These are phyloP conservation scores for Globisporangium barbulae DNA, from an alignment of 352 stramenopile genomes.

Conservation along the genomic window DNA sequence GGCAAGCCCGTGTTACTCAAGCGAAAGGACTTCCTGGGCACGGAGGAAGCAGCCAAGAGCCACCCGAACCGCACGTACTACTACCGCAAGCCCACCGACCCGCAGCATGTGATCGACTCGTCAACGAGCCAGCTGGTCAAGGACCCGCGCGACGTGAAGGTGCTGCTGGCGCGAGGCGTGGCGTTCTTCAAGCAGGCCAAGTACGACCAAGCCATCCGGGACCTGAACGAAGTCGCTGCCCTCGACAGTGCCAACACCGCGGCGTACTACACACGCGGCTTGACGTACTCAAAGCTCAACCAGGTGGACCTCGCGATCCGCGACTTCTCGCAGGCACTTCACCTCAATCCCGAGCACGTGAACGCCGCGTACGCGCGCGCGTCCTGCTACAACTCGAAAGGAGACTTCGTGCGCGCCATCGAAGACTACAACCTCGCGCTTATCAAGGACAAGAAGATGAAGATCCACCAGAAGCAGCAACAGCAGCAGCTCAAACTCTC, in stretches of 20 bases:
- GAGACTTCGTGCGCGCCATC: conserved; percentile 81
- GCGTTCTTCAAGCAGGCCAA: conserved; percentile 79
- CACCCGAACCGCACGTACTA: conserved; percentile 79
- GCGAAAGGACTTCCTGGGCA: conserved; percentile 73
- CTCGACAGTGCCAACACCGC: conserved; percentile 42
- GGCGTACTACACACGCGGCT: conserved; percentile 72
- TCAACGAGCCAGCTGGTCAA: conserved; percentile 65
- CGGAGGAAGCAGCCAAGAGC: conserved; percentile 55
- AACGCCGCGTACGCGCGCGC: conserved; percentile 85
- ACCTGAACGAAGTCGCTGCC: conserved; percentile 45
- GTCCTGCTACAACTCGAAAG: conserved; percentile 85
- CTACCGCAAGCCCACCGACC: conserved; percentile 64
- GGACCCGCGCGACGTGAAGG: conserved; percentile 56
- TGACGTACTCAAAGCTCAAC: conserved; percentile 67
- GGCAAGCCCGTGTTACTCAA: conserved; percentile 50
- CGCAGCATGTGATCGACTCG: conserved; percentile 70
- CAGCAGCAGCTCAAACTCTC: conserved; percentile 38
- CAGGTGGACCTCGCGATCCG: conserved; percentile 71
- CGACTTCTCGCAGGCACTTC: conserved; percentile 72
- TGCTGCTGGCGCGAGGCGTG: conserved; percentile 66
- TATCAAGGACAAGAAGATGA: conserved; percentile 64
- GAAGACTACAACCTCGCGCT: conserved; percentile 90
- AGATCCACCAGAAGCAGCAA: conserved; percentile 24
- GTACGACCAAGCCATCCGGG: conserved; percentile 49
- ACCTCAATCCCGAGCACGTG: conserved; percentile 84